phyloP scores from a whole-genome alignment of 1,284 basidiomycete species.

The Cryptococcus jaspeensis region DNA sequence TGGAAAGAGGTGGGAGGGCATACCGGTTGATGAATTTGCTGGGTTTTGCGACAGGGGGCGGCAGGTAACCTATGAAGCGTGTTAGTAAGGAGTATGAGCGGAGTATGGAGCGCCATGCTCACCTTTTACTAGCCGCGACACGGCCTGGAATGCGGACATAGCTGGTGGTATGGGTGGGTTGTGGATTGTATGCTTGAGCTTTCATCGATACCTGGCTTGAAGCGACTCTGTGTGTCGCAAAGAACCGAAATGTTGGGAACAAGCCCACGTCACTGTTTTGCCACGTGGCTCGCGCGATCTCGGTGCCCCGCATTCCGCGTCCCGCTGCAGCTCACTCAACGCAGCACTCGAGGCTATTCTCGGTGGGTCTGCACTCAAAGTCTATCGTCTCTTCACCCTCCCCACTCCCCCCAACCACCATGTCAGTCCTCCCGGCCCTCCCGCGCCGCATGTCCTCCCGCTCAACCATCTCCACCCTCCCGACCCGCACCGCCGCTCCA shows the following conservation, averaged over 20 bases:
- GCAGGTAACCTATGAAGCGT: too few species aligned
- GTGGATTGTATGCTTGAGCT: too few species aligned
- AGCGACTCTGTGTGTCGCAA: too few species aligned
- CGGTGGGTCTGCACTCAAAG: too few species aligned
- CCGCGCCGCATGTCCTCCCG: slow-evolving; percentile 9
- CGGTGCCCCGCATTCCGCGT: too few species aligned
- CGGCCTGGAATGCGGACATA: too few species aligned
- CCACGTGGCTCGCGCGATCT: neutral
- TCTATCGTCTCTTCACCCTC: neutral
- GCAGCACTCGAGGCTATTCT: too few species aligned
- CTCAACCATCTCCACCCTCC: neutral
- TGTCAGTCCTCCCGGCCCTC: slow-evolving; percentile 10
- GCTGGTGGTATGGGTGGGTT: too few species aligned
- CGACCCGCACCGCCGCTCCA: neutral
- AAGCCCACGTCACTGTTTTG: neutral
- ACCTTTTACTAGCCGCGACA: too few species aligned
- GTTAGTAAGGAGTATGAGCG: too few species aligned
- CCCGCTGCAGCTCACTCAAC: neutral
- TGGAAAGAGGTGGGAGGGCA: neutral
- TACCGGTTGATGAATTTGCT: neutral
- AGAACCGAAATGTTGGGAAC: neutral
- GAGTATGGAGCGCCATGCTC: too few species aligned
- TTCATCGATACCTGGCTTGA: too few species aligned
- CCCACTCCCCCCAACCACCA: neutral
- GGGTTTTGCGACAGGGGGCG: neutral